phyloP scores from a whole-genome alignment of 169 alveolate genomes.

The Toxoplasma gondii region DNA sequence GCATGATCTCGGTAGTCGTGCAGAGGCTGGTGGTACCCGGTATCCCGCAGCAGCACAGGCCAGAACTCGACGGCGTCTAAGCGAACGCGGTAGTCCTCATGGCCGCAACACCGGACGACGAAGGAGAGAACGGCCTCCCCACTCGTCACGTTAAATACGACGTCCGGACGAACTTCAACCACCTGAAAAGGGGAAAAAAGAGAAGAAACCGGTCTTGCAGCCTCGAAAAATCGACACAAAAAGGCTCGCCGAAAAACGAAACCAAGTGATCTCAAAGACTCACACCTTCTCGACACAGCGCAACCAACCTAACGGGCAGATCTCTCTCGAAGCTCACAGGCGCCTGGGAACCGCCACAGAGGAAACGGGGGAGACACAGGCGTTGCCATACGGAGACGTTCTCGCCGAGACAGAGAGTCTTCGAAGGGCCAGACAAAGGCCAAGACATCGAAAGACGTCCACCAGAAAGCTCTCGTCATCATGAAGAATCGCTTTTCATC shows the following conservation, averaged over 20 bases:
- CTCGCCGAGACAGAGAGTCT: no score
- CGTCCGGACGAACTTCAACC: conserved; percentile 25
- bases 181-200: conserved; percentile 67
- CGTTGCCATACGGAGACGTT: no score
- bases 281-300: not conserved
- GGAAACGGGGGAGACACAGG: no score
- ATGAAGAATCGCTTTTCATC: no score
- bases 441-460: no score
- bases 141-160: not conserved
- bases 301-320: not conserved
- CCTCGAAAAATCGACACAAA: not conserved
- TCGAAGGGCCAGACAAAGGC: no score
- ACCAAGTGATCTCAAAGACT: not conserved
- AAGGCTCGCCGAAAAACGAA: no score
- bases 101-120: conserved; percentile 78
- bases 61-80: conserved; percentile 86
- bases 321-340: no score
- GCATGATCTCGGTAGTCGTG: conserved; percentile 41
- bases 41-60: conserved; percentile 65
- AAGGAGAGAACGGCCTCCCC: conserved; percentile 81
- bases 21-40: conserved; percentile 73
- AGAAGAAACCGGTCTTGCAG: conserved; percentile 45
- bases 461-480: no score
- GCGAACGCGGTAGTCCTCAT: conserved; percentile 78
- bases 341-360: no score